Percentiles rank a stretch among this genome's conserved stretches.
Conservation (phyloP, 768 basidiomycete genomes). For the Zangia roseola region DNA sequence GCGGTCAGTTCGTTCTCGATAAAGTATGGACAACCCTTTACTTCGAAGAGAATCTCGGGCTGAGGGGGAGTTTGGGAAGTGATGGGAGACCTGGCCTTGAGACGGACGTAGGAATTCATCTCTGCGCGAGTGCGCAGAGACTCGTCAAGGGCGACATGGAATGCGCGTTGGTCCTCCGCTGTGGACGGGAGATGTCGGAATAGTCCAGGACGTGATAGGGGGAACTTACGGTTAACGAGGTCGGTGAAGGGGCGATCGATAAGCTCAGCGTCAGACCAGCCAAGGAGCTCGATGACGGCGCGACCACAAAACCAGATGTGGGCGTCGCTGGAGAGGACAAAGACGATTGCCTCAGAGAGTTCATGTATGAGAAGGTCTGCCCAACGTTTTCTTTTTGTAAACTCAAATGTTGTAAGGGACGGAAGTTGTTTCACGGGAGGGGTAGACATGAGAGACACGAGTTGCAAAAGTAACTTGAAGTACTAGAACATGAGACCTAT, state of each 20-base stretch:
- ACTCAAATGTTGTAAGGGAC: slow-evolving; percentile 56
- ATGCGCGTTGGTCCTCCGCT: slow-evolving; percentile 58
- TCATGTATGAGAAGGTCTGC: slow-evolving; percentile 77
- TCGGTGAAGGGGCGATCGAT: slow-evolving; percentile 65
- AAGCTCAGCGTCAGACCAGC: slow-evolving; percentile 74
- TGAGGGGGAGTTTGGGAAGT: slow-evolving; percentile 23
- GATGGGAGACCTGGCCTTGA: slow-evolving; percentile 48
- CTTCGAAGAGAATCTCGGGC: slow-evolving; percentile 64
- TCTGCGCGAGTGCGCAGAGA: slow-evolving; percentile 50
- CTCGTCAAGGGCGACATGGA: slow-evolving; percentile 49
- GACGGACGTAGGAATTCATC: slow-evolving; percentile 57
- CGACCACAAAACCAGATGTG: slow-evolving; percentile 69
- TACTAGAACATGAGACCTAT: slow-evolving; percentile 7
- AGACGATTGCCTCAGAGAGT: slow-evolving; percentile 67
- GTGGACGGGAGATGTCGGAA: slow-evolving; percentile 3
- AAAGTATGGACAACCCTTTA: slow-evolving; percentile 64
- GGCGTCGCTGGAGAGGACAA: slow-evolving; percentile 63
- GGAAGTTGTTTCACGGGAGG: slow-evolving; percentile 9
- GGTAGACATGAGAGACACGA: slow-evolving; percentile 15
- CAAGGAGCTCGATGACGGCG: slow-evolving; percentile 68
- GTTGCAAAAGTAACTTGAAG: not conserved
- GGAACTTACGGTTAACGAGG: slow-evolving; percentile 55
- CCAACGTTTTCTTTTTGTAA: slow-evolving; percentile 87
- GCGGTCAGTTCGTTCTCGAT: slow-evolving; percentile 37
- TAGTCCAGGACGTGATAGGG: not conserved